Evolutionary conservation across 2,329 filamentous ascomycete genomes (phyloP).

Genomic region (Aaosphaeria pasadenensis): DNA sequence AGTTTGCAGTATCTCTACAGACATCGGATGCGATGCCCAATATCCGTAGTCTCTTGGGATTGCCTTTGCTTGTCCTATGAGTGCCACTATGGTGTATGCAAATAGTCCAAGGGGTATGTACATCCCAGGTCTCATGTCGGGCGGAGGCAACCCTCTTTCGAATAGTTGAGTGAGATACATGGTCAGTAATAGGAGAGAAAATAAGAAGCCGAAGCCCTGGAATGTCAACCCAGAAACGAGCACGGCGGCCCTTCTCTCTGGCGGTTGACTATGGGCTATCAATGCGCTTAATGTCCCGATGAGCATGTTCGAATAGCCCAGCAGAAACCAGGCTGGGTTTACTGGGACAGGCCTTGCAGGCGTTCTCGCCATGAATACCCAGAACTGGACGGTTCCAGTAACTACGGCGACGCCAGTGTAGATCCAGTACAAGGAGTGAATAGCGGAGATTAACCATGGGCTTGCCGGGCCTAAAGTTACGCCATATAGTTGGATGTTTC

Average conservation of each 20-base stretch:
- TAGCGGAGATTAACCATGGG: slow-evolving; percentile 32
- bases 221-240: slow-evolving; percentile 63
- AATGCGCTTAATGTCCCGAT: slow-evolving; percentile 66
- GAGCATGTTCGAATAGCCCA: slow-evolving; percentile 67
- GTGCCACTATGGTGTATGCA: slow-evolving; percentile 65
- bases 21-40: slow-evolving; percentile 15
- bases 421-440: slow-evolving; percentile 40
- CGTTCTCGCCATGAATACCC: slow-evolving; percentile 58
- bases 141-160: slow-evolving; percentile 58
- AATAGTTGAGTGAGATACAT: slow-evolving; percentile 66
- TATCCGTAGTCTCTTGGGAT: slow-evolving; percentile 41
- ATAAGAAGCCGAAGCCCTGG: slow-evolving; percentile 65
- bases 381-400: slow-evolving; percentile 50
- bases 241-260: slow-evolving; percentile 55
- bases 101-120: slow-evolving; percentile 72
- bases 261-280: slow-evolving; percentile 58
- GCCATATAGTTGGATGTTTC: slow-evolving; percentile 33
- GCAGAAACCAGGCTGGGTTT: slow-evolving; percentile 69
- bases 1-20: slow-evolving; percentile 35
- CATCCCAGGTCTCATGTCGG: slow-evolving; percentile 62
- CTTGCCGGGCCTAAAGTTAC: slow-evolving; percentile 26
- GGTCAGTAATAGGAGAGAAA: slow-evolving; percentile 65
- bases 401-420: slow-evolving; percentile 36
- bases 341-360: slow-evolving; percentile 59
- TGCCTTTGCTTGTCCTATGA: slow-evolving; percentile 63